Evolutionary conservation across 2,329 filamentous ascomycete species (phyloP).

Genomic region (Exophiala lecanii-corni): DNA sequence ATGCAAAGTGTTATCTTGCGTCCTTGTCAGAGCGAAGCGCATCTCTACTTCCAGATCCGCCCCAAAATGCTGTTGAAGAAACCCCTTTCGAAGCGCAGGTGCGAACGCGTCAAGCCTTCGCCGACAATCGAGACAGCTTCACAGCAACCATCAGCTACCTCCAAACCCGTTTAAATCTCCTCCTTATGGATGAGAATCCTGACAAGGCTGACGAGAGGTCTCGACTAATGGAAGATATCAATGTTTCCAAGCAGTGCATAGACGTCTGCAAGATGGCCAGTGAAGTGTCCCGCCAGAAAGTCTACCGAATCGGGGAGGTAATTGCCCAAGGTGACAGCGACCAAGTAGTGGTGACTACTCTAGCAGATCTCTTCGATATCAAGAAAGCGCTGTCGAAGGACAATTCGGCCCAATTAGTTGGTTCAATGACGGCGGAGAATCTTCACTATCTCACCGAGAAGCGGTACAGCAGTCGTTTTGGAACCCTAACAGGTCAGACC

Average conservation of each 20-base stretch:
- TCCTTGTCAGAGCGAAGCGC: constrained; percentile 31
- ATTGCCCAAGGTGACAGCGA: constrained; percentile 37
- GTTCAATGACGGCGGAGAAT: constrained; percentile 33
- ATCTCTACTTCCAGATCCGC: constrained; percentile 21
- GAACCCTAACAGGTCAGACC: not conserved
- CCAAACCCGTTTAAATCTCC: constrained; percentile 31
- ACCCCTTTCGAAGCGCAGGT: constrained; percentile 33
- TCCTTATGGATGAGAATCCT: constrained; percentile 20
- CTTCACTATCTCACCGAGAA: constrained; percentile 21
- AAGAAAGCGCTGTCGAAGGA: constrained; percentile 34
- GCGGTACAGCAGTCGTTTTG: constrained; percentile 5
- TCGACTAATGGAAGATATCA: constrained; percentile 34
- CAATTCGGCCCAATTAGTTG: constrained; percentile 35
- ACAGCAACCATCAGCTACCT: constrained; percentile 32
- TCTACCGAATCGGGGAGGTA: constrained; percentile 35
- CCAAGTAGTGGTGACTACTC: constrained; percentile 40
- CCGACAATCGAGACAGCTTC: constrained; percentile 32
- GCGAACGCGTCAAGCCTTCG: constrained; percentile 30
- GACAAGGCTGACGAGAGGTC: constrained; percentile 27
- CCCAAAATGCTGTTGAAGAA: constrained; percentile 14
- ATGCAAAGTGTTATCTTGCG: constrained; percentile 31
- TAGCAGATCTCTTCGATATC: constrained; percentile 41
- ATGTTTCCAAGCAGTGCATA: constrained; percentile 35
- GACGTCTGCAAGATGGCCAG: constrained; percentile 37
- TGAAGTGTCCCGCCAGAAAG: constrained; percentile 31